Percentiles rank a stretch among this genome's conserved stretches.
Evolutionary conservation across 257 asterid genomes (phyloP).

Genomic region (Gentiana dahurica): DNA sequence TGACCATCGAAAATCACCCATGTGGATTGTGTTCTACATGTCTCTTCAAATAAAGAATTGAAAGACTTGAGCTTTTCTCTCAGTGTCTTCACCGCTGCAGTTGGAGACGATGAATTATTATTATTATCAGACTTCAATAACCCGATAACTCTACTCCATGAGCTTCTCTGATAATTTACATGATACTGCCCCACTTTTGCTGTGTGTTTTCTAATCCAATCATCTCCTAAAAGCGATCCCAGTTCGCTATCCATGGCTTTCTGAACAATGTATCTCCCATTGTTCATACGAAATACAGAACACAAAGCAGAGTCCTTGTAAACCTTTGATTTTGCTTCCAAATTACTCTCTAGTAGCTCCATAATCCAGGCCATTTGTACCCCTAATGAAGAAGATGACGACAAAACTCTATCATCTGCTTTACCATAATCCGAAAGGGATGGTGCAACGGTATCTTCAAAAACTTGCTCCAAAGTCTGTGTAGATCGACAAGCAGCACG

Average conservation of each 20-base stretch:
- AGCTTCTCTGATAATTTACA: constrained; percentile 72
- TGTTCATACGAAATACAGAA: constrained; percentile 86
- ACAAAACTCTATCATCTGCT: constrained; percentile 46
- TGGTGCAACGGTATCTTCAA: constrained; percentile 44
- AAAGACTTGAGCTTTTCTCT: constrained; percentile 76
- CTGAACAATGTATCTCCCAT: constrained; percentile 75
- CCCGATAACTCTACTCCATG: constrained; percentile 86
- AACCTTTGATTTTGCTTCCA: constrained; percentile 78
- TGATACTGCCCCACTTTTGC: constrained; percentile 77
- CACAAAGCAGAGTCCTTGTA: constrained; percentile 68
- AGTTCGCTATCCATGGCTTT: constrained; percentile 72
- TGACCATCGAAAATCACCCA: constrained; percentile 85
- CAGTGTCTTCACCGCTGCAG: constrained; percentile 43
- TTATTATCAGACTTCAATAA: constrained; percentile 51
- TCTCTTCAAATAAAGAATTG: constrained; percentile 68
- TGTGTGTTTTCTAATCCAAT: constrained; percentile 74
- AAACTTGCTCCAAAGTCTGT: constrained; percentile 69
- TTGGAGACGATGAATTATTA: constrained; percentile 33
- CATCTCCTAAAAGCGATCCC: constrained; percentile 76
- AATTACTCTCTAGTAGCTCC: constrained; percentile 88
- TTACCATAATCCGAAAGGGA: constrained; percentile 40
- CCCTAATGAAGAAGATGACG: constrained; percentile 46
- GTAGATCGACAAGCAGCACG: constrained; percentile 93
- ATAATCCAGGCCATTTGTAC: constrained; percentile 85
- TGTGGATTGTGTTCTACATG: constrained; percentile 48